phyloP scores from a whole-genome alignment of 306 rosid genomes.

The Astragalus membranaceus region DNA sequence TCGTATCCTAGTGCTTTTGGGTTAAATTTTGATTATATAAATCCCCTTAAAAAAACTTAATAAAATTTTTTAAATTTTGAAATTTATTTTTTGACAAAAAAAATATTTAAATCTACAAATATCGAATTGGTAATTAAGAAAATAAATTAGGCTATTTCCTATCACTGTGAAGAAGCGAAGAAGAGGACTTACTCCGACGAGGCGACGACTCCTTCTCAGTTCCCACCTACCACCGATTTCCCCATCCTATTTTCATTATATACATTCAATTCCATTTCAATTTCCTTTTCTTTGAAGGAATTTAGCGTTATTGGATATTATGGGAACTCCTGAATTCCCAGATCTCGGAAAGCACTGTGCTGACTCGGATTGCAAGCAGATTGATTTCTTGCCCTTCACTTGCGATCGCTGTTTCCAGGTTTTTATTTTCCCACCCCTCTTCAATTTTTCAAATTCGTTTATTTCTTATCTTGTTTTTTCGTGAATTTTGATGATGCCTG shows the following conservation, averaged over 20 bases:
- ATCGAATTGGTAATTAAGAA: no score
- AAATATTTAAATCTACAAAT: no score
- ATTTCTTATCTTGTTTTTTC: not conserved
- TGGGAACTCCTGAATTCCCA: conserved; percentile 95
- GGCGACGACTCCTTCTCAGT: not conserved
- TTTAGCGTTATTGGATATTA: not conserved
- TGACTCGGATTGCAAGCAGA: conserved; percentile 50
- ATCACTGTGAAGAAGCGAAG: not conserved
- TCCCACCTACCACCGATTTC: not conserved
- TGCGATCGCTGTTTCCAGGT: conserved; percentile 81
- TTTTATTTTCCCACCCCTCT: not conserved
- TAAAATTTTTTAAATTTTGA: no score
- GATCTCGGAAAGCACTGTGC: conserved; percentile 84
- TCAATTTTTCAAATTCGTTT: not conserved
- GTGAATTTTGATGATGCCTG: not conserved
- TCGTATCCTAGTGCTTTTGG: no score
- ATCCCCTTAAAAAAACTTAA: no score
- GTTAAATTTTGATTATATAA: no score
- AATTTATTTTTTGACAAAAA: no score
- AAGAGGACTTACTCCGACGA: conserved; percentile 1
- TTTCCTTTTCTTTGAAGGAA: no score
- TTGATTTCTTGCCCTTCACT: conserved; percentile 86
- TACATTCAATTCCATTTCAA: not conserved
- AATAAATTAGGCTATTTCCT: no score
- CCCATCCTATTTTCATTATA: not conserved